Conservation (phyloP, 2,329 filamentous ascomycete species). For the Ophiostoma perfectum region DNA sequence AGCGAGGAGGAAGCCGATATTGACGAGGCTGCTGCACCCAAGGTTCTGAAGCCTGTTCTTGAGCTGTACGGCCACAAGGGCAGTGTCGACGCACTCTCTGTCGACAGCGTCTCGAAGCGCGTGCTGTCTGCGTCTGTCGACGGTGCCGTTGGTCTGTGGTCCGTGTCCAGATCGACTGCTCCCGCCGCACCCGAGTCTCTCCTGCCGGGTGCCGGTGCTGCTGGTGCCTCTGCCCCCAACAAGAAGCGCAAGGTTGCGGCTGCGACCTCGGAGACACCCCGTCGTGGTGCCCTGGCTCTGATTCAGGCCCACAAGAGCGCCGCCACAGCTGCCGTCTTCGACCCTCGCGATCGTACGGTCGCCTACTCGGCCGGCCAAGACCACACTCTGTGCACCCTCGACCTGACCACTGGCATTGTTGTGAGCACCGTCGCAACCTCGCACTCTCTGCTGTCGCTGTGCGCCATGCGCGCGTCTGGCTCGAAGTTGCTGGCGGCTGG, state of each 20-base stretch:
- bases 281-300: conserved; percentile 73
- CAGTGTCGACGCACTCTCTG: conserved; percentile 66
- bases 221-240: conserved; percentile 36
- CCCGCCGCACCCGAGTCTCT: conserved; percentile 64
- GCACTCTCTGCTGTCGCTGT: conserved; percentile 74
- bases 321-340: conserved; percentile 77
- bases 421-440: conserved; percentile 80
- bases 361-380: conserved; percentile 90
- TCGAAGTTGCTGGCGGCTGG: conserved; percentile 58
- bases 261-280: conserved; percentile 47
- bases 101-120: conserved; percentile 66
- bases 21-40: conserved; percentile 53
- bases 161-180: conserved; percentile 47
- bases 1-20: conserved; percentile 64
- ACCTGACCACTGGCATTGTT: conserved; percentile 71
- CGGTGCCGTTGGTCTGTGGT: conserved; percentile 82
- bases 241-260: conserved; percentile 70
- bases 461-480: conserved; percentile 53
- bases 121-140: conserved; percentile 82
- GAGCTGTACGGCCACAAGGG: conserved; percentile 41
- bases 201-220: conserved; percentile 57
- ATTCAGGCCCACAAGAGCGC: conserved; percentile 62
- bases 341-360: conserved; percentile 76
- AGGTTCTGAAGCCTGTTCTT: conserved; percentile 24
- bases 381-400: conserved; percentile 84